These are phyloP conservation scores for Hanseniaspora taiwanica DNA, from an alignment of 805 yeast species.

Conservation along the genomic window DNA sequence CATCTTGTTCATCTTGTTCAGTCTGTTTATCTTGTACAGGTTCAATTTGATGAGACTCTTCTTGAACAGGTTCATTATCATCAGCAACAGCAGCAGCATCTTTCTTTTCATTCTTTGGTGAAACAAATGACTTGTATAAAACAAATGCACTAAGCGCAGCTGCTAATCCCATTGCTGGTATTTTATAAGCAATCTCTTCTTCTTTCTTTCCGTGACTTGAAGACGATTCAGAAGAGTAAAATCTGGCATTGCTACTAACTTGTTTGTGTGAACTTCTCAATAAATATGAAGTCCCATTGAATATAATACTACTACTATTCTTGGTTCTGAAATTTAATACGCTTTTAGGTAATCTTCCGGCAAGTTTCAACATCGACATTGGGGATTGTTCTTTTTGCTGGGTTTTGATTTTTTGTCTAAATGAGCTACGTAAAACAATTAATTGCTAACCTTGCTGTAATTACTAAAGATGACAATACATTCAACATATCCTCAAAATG, in stretches of 20 bases:
- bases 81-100: not conserved
- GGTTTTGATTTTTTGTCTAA: too few species aligned
- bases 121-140: slow-evolving; percentile 1
- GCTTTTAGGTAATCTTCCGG: too few species aligned
- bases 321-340: too few species aligned
- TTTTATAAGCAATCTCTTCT: not conserved
- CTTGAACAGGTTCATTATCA: not conserved
- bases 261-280: not conserved
- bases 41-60: not conserved
- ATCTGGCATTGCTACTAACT: not conserved
- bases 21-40: slow-evolving; percentile 4
- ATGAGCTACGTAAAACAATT: not conserved
- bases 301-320: too few species aligned
- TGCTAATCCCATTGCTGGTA: slow-evolving; percentile 2
- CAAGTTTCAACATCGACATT: too few species aligned
- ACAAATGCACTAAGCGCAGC: not conserved
- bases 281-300: too few species aligned
- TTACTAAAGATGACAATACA: too few species aligned
- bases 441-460: not conserved
- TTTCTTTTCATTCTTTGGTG: not conserved
- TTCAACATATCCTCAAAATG: too few species aligned
- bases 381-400: too few species aligned
- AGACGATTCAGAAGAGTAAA: not conserved
- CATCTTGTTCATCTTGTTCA: not conserved
- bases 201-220: not conserved